Base-by-base conservation (phyloP, 495 filamentous ascomycete genomes). In the Baudoinia panamericana region DNA sequence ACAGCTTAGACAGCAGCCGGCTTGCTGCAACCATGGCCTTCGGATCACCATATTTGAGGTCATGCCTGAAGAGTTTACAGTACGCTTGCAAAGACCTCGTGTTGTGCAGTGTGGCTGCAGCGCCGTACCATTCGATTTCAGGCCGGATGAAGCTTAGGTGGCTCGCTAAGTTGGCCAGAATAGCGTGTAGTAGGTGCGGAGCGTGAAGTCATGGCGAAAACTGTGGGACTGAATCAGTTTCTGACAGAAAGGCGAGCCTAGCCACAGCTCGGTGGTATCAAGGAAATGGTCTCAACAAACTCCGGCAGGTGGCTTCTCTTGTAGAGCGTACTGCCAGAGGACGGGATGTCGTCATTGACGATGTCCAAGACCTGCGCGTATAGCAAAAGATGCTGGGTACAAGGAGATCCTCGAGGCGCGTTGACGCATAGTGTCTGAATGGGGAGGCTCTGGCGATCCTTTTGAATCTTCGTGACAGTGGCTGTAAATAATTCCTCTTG, bases 201-300 rank as follows among this genome's bases (percentile, higher is more conserved):
- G 48, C 36, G 1, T 47, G 13, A 9, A 51, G 5, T 5, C 21
- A 51, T 3, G 4, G 20, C 13, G n/a, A 17, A 51, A 22, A 21
- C 29, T 43, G 21, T 51, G 43, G 8, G 8, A 23, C 20, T 51
- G 48, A 18, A 51, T 39, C 13, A 43, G 30, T 4, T 23, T 29
- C 37, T 51, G 48, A 22, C 15, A 22, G 17, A 16, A 15, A 16
- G 36, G 21, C 1, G 43, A 37, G 2, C 48, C 48, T 8, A 51
- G 27, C 48, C 48, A 51, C 10, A 29, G 43, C 7, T 39, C 20
- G 1, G 39, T 17, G 13, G 28, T 16, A 26, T 36, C 25, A 5
- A 43, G 8, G 43, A 46, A 46, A 33, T 51, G 48, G 38, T 46
- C 43, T n/a, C n/a, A n/a, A 51, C 13, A 33, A 51, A 31, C 20